These are phyloP conservation scores for Ceratocystis diversiconidia DNA, from an alignment of 2,329 filamentous ascomycete species.

Conservation along the genomic window DNA sequence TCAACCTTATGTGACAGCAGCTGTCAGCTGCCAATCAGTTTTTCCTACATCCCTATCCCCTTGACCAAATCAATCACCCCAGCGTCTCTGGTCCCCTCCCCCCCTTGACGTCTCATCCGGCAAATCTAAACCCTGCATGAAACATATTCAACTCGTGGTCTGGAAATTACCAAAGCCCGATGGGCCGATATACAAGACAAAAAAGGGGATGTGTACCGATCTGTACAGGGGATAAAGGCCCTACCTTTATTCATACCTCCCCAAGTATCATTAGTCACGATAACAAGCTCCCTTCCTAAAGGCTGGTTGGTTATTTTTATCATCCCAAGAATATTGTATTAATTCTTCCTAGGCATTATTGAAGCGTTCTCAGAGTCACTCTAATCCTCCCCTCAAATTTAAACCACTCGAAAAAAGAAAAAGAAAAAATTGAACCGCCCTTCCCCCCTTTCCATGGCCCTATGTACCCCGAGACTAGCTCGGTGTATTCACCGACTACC, in stretches of 20 bases:
- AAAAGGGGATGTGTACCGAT: not conserved
- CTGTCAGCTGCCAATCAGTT: not conserved
- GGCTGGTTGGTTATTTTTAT: not conserved
- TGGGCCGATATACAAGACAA: not conserved
- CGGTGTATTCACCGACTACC: not conserved
- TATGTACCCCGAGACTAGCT: not conserved
- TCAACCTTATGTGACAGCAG: not conserved
- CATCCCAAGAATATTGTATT: not conserved
- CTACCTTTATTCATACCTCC: not conserved
- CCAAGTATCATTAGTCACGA: not conserved
- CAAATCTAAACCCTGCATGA: not conserved
- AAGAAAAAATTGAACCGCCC: not conserved
- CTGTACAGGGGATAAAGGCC: not conserved
- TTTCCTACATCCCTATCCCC: not conserved
- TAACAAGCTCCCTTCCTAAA: not conserved
- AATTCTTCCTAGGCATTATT: not conserved
- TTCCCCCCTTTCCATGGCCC: too few species aligned
- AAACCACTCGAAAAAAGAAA: not conserved
- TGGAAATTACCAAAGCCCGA: not conserved
- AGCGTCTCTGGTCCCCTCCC: not conserved
- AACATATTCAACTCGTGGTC: not conserved
- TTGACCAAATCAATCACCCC: not conserved
- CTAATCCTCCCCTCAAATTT: not conserved
- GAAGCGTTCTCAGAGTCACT: slow-evolving; percentile 1
- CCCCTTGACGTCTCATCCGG: not conserved